Evolutionary conservation across 2,329 filamentous ascomycete species (phyloP), one percentile per base, ranked within the genome.

Genomic region (Knoxdaviesia proteae): DNA sequence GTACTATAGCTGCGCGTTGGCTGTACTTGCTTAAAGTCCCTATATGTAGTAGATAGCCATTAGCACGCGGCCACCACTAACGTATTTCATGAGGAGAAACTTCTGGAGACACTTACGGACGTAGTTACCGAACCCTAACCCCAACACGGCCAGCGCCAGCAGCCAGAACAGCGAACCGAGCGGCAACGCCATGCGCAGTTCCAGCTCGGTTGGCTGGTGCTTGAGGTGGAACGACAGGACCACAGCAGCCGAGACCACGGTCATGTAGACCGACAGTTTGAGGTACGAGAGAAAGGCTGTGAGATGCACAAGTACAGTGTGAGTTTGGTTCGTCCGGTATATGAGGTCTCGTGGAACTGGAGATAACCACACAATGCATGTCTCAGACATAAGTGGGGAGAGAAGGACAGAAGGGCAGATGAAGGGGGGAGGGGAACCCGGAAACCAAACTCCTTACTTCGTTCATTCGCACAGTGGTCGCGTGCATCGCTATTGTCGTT

Each of bases 171-270:
- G 62, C 39, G 84, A 67, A 0, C 90, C 90, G 2, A 98, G 71
- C 0, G 90, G 90, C 47, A 80, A 68, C 0, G 90, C 80, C 59
- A 94, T 77, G 38, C 71, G 72, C 46, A 74, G 65, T 62, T 98
- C 90, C 9, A 84, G 57, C 0, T 63, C 54, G 0, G 75, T 72
- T 0, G 90, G 83, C 51, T 77, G 61, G 11, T 66, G 65, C 54
- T 86, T 87, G 41, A 98, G 69, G 54, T 98, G 88, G 58, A 98
- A 98, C 9, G 84, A 93, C 41, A 94, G 68, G 7, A 93, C 77
- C 50, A 98, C 94, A 41, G 90, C 88, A 33, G 93, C 73, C 32
- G 83, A 75, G 6, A 96, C 84, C 42, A 98, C 68, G 49, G 84
- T 77, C 71, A 96, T 87, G 62, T 94, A 94, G 51, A 94, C 74